Conservation (phyloP, 2,329 filamentous ascomycete genomes). For the Pestalotiopsis fici region DNA sequence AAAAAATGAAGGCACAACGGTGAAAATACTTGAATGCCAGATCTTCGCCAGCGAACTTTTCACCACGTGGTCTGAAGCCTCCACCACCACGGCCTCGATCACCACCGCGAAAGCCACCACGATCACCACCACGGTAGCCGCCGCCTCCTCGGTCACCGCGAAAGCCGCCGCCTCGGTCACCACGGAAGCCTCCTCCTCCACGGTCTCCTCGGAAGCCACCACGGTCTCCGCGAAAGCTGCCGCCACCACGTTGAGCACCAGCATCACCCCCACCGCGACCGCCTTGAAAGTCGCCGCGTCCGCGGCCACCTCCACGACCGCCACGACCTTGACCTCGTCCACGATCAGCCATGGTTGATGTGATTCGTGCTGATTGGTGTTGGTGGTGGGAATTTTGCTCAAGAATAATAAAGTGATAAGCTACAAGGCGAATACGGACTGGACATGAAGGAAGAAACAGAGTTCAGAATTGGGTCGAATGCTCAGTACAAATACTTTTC, state of each 20-base stretch:
- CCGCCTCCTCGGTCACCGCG: conserved; percentile 21
- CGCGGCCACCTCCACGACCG: conserved; percentile 5
- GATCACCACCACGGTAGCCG: conserved; percentile 14
- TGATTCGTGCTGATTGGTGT: not conserved
- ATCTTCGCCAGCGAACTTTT: conserved; percentile 22
- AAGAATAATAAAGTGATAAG: not conserved
- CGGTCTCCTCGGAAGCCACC: conserved; percentile 10
- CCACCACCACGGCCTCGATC: conserved; percentile 16
- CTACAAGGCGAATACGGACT: not conserved
- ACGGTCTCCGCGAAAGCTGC: conserved; percentile 2
- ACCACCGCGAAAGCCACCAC: conserved; percentile 9
- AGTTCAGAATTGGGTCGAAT: not conserved
- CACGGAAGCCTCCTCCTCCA: conserved; percentile 15
- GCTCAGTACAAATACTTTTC: not conserved
- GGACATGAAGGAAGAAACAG: not conserved
- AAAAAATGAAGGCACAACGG: not conserved
- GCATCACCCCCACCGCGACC: conserved; percentile 3
- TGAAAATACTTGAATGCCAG: conserved; percentile 31
- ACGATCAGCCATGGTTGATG: not conserved
- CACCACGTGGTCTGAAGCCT: conserved; percentile 18
- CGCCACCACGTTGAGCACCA: not conserved
- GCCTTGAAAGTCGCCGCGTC: conserved; percentile 3
- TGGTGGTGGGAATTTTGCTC: not conserved
- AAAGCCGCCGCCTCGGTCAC: conserved; percentile 18
- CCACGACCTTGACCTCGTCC: conserved; percentile 6